Percentiles rank a stretch among this genome's conserved stretches.
Conservation (phyloP, 345 rosid species). For the Lumnitzera racemosa region DNA sequence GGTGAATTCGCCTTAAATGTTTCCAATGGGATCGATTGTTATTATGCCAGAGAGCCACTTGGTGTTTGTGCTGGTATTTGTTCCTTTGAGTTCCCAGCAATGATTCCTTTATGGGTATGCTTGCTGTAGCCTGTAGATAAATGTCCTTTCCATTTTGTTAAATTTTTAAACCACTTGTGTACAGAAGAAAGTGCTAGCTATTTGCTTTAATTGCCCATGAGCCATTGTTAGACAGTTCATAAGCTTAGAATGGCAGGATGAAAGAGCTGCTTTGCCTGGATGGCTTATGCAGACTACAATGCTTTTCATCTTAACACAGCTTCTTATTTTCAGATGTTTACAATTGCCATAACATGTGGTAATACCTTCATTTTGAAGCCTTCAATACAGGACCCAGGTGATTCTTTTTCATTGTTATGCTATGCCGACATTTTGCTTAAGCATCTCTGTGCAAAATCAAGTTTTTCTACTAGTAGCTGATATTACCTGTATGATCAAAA, state of each 20-base stretch:
- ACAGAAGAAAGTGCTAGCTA: no score
- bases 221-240: no score
- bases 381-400: slow-evolving; percentile 47
- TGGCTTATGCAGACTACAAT: neutral
- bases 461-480: no score
- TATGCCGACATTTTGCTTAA: no score
- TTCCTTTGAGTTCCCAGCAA: slow-evolving; percentile 41
- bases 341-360: slow-evolving; percentile 42
- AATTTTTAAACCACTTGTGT: no score
- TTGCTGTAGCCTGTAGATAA: neutral
- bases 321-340: slow-evolving; percentile 32
- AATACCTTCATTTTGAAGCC: slow-evolving; percentile 51
- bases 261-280: no score
- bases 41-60: slow-evolving; percentile 39
- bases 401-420: neutral
- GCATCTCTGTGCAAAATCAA: no score
- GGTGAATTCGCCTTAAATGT: slow-evolving; percentile 41
- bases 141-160: slow-evolving; percentile 1
- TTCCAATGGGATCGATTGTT: slow-evolving; percentile 36
- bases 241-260: no score
- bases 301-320: neutral
- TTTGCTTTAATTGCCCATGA: no score
- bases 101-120: slow-evolving; percentile 44
- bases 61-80: slow-evolving; percentile 59
- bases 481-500: no score